These are phyloP conservation scores for Exidia glandulosa DNA, from an alignment of 768 basidiomycete genomes.

Conservation along the genomic window DNA sequence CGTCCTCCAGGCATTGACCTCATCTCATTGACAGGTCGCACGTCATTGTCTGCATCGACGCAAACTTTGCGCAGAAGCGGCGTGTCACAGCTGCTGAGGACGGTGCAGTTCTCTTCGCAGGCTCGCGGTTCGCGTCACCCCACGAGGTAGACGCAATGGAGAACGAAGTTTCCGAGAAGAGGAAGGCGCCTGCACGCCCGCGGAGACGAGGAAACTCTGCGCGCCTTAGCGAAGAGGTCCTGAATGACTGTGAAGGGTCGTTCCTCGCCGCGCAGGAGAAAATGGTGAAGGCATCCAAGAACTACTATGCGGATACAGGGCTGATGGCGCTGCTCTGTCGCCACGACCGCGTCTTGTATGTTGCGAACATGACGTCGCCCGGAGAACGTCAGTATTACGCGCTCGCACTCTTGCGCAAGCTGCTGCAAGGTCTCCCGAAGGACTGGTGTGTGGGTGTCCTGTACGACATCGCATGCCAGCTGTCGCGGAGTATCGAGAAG, in stretches of 20 bases:
- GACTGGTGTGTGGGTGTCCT: conserved; percentile 14
- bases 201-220: not conserved
- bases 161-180: conserved; percentile 9
- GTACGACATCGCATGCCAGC: conserved; percentile 28
- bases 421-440: conserved; percentile 19
- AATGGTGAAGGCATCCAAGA: conserved; percentile 10
- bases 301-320: conserved; percentile 11
- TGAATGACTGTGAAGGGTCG: conserved; percentile 1
- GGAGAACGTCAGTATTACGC: conserved; percentile 30
- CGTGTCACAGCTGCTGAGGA: conserved; percentile 8
- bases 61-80: conserved; percentile 24
- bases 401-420: conserved; percentile 21
- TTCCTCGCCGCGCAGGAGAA: not conserved
- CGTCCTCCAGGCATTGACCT: not conserved
- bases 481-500: conserved; percentile 17
- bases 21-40: conserved; percentile 5
- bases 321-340: conserved; percentile 10
- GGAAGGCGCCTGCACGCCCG: not conserved
- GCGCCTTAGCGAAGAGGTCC: not conserved
- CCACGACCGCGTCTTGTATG: conserved; percentile 17
- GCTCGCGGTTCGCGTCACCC: conserved; percentile 12
- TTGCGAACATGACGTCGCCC: conserved; percentile 29
- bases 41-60: conserved; percentile 22
- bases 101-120: conserved; percentile 11
- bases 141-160: conserved; percentile 13